Evolutionary conservation across 2,329 filamentous ascomycete genomes (phyloP), one percentile per base, ranked within the genome.

Genomic region (Paraconiothyrium brasiliense): DNA sequence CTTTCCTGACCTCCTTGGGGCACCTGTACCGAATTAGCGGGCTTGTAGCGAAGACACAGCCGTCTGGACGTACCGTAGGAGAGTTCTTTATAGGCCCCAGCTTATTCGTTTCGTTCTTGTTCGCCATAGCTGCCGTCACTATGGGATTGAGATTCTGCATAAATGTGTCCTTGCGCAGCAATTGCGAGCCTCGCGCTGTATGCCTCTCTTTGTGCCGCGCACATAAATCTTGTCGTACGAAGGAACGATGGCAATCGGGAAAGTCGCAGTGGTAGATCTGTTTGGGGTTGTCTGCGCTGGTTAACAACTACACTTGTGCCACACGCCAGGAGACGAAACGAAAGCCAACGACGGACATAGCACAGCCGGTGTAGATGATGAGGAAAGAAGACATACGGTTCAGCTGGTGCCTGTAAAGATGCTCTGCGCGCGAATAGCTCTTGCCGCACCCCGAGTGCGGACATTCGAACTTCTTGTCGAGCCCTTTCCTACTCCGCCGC

Each of bases 191-290:
- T 73, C 92, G 91, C 55, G 81, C 81, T 9, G 80, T 83, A 64
- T 84, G 81, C 66, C 82, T 75, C 71, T 83, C 82, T 67, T 80
- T 81, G 76, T 84, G 83, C 62, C 82, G 89, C 73, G 95, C 91
- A 75, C 95, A 93, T 61, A 99, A 84, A 78, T 99, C 95, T 68
- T 96, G 92, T 65, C 95, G 89, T 60, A 98, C 94, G 81, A 98
- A 99, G 35, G 92, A 90, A 55, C 94, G 90, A 63, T 90, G 88
- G 79, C 95, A 99, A 74, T 94, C 93, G 22, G 92, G 92, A 72
- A 94, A 97, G 74, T 96, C 92, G 83, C 95, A 98, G 73, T 89
- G 88, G 77, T 97, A 98, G 58, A 97, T 97, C 76, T 96, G 92
- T 80, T 97, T 97, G 20, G 94, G 94, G 60, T 92, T 91, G 80